Base-by-base conservation (phyloP, 208 protist species). In the Leishmania tropica region DNA sequence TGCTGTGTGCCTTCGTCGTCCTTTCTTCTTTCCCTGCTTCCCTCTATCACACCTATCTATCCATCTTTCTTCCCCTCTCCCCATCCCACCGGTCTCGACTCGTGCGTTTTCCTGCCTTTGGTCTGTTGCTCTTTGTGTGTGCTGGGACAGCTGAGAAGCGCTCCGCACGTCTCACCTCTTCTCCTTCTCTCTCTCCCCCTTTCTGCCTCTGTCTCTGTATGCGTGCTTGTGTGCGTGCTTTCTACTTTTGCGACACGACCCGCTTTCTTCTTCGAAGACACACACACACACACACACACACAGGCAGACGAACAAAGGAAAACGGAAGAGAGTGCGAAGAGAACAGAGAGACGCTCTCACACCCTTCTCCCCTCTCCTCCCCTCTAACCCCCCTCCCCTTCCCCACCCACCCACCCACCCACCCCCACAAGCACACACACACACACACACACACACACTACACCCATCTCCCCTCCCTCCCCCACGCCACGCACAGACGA, bases 91-190 rank as follows among this genome's bases (percentile, higher is more conserved):
- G 65, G 65, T 71, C 17, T 42, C 65, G 17, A 71, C 31, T 42
- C 65, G 42, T 53, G 42, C 28, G 42, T 53, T 31, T 42, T 48
- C 15, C 48, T 74, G 6, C 68, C 40, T 74, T 48, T 8, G 24
- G 10, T 19, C 45, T 10, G 24, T 17, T 11, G 8, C 35, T 48
- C 17, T 53, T 64, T 31, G 28, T 45, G 67, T 72, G n/a, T 13
- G 47, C 71, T 76, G 51, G 31, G 72, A 51, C 72, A 62, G 72
- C 51, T 76, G n/a, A 76, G 72, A 76, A 76, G 72, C 47, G 31
- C 35, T 40, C 35, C 72, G 51, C 51, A 76, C 72, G 72, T 53
- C 35, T 76, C 71, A 28, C 21, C 45, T 48, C 73, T 65, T 78
- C n/a, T 40, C 11, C 24, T 48, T 78, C n/a, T 47, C 31, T 24